Evolutionary conservation across 2,329 filamentous ascomycete species (phyloP), one percentile per base, ranked within the genome.

Genomic region (Gremmenia infestans): DNA sequence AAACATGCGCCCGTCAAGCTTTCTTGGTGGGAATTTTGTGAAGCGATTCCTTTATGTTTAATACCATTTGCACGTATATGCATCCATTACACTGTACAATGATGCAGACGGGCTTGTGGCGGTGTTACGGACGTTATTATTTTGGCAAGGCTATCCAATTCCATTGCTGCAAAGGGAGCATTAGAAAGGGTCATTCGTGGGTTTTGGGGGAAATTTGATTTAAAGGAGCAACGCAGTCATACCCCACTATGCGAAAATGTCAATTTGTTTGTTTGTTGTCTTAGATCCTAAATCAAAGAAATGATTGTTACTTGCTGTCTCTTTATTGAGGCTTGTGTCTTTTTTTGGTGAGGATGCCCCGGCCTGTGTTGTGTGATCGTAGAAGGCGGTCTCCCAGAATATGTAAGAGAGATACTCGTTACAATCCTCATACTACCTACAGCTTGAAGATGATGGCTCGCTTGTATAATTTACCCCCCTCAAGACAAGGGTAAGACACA

Each of bases 41-140:
- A 32, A 36, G 22, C 28, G 50, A 53, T 39, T 48, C 49, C 35
- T 32, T 57, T 57, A 51, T 57, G 55, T 53, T 54, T 57, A 51
- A 51, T 50, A 42, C 23, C 42, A 42, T 50, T 40, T 40, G 51
- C 48, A 50, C 42, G 47, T 35, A 45, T 53, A 11, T 40, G 37
- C 37, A 40, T 50, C 43, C 42, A 9, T 8, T 28, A 28, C 28
- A 57, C 43, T 53, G 54, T 56, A 53, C 50, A 53, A 43, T 53
- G 50, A 56, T 48, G 8, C 45, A 37, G 50, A 52, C 49, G 45
- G 32, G 43, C 50, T 53, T 28, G 36, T 46, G 55, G 36, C 37
- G 48, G 52, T 54, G 49, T 55, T 50, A 45, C 12, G 25, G 19
- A 14, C 12, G 12, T 5, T 45, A 22, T 45, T 5, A 3, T 23